Evolutionary conservation across 805 yeast genomes (phyloP).

Genomic region (Hanseniaspora vineae): DNA sequence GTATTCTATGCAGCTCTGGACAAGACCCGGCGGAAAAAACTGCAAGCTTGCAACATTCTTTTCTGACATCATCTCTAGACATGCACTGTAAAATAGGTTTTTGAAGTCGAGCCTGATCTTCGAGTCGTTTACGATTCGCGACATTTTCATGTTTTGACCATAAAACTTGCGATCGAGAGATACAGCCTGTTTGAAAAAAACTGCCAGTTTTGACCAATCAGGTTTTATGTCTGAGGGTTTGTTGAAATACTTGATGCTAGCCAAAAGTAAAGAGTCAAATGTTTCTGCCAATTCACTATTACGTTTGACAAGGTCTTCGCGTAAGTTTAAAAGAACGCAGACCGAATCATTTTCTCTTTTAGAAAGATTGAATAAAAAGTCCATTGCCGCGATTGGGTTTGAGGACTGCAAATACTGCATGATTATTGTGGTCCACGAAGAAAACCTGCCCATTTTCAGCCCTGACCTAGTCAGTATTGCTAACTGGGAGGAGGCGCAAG

Average conservation of each 20-base stretch:
- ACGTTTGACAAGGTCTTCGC: constrained; percentile 7
- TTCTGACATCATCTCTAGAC: neutral
- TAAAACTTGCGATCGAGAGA: neutral
- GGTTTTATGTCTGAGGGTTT: constrained; percentile 7
- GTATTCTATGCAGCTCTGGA: constrained; percentile 46
- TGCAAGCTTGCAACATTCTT: neutral
- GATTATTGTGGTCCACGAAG: constrained; percentile 22
- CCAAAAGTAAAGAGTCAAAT: constrained; percentile 18
- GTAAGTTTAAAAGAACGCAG: constrained; percentile 10
- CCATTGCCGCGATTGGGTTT: constrained; percentile 17
- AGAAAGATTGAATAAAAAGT: constrained; percentile 10
- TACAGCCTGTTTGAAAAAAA: neutral
- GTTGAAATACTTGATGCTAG: constrained; percentile 16
- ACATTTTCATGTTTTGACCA: neutral
- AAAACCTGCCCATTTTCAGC: constrained; percentile 16
- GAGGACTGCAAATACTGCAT: constrained; percentile 19
- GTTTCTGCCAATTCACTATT: constrained; percentile 18
- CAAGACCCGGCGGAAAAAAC: constrained; percentile 46
- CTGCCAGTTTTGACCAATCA: constrained; percentile 7
- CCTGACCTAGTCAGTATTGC: constrained; percentile 15
- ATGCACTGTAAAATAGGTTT: neutral
- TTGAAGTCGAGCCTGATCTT: neutral
- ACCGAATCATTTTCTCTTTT: constrained; percentile 10
- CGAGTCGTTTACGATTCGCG: neutral
- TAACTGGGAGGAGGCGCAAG: neutral